Evolutionary conservation across 2,329 filamentous ascomycete species (phyloP), one percentile per base, ranked within the genome.

Genomic region (Fusarium brevicatenulatum): DNA sequence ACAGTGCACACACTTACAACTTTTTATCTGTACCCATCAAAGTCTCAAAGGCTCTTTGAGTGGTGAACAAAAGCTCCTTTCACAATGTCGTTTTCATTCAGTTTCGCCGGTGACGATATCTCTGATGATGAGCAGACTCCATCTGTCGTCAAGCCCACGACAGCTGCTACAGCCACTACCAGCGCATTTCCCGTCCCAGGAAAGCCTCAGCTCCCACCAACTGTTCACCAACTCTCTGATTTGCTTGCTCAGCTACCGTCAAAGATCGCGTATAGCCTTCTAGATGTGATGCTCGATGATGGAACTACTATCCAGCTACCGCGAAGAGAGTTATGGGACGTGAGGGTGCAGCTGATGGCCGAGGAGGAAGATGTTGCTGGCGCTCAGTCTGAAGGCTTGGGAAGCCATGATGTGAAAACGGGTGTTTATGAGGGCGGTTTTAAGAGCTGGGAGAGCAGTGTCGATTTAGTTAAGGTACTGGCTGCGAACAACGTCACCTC

Each of bases 391-490:
- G 81, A 85, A 71, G 87, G 88, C 4, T 84, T 94, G 40, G 91
- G 90, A 43, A 86, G 88, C 70, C 90, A 93, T 71, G 93, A 96
- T 81, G 91, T 96, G 72, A 92, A 91, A 80, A 93, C 92, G 62
- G 93, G 93, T 57, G 89, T 95, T 67, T 96, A 96, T 82, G 93
- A 96, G 82, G 93, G 93, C 63, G 93, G 93, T 30, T 95, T 95
- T 84, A 96, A 96, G 84, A 95, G 92, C 77, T 96, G 93, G 93
- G 93, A 96, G 83, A 95, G 93, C 82, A 94, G 92, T 67, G 86
- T 95, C 58, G 93, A 96, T 79, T 85, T 96, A 23, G 92, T 93
- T 56, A 93, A 91, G 78, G 89, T 92, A n/a, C 81, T 91, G 36
- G 85, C 86, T 1, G 77, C 80, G 6, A 84, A 85, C 32, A 80